These are phyloP conservation scores for Phytophthora syringae DNA, from an alignment of 352 stramenopile species.

Conservation along the genomic window DNA sequence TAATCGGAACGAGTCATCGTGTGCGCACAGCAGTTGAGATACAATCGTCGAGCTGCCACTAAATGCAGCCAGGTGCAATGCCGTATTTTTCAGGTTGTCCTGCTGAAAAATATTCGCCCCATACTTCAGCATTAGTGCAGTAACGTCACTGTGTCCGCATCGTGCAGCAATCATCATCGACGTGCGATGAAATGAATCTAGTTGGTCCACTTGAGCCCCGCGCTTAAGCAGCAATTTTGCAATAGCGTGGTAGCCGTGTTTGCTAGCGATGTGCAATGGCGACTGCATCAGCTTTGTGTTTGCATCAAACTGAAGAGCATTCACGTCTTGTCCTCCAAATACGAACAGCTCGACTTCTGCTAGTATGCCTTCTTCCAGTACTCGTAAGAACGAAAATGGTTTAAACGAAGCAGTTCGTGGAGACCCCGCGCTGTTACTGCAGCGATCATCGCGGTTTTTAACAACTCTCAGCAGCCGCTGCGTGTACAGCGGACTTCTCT, in stretches of 20 bases:
- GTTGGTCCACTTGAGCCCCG: constrained; percentile 50
- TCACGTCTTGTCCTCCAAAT: constrained; percentile 65
- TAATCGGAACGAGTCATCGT: constrained; percentile 56
- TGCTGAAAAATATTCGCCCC: constrained; percentile 51
- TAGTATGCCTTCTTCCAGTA: constrained; percentile 51
- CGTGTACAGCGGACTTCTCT: constrained; percentile 60
- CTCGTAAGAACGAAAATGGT: constrained; percentile 56
- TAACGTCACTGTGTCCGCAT: constrained; percentile 58
- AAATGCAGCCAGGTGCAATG: constrained; percentile 71
- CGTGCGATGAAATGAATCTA: constrained; percentile 63
- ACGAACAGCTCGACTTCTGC: constrained; percentile 72
- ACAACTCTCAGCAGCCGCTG: constrained; percentile 49
- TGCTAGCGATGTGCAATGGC: constrained; percentile 65
- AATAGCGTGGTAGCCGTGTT: constrained; percentile 47
- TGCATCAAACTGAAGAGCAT: constrained; percentile 42
- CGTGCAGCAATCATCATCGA: constrained; percentile 68
- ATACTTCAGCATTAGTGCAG: constrained; percentile 46
- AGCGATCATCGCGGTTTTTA: constrained; percentile 39
- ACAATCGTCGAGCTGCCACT: constrained; percentile 50
- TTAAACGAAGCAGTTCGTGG: constrained; percentile 24
- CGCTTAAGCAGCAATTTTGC: constrained; percentile 54
- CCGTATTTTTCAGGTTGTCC: constrained; percentile 74
- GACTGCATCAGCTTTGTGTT: constrained; percentile 45
- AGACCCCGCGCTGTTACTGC: constrained; percentile 33
- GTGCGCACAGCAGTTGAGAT: constrained; percentile 48